Evolutionary conservation across 768 basidiomycete species (phyloP), one percentile per base, ranked within the genome.

Genomic region (Kwoniella sp.): DNA sequence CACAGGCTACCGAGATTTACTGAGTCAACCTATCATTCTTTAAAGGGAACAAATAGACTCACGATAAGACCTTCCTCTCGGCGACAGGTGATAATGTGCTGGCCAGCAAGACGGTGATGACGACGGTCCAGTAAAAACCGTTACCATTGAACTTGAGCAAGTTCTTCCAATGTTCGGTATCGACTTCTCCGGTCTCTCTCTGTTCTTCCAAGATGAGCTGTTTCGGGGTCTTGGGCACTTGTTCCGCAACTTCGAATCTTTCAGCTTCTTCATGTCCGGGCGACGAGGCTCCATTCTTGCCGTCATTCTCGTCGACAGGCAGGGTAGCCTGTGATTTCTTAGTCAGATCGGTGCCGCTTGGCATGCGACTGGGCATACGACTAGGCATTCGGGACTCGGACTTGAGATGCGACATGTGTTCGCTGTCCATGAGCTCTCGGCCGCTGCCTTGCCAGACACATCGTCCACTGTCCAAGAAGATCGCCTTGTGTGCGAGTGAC

Each of bases 401-500:
- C 54, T 58, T 65, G 40, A 44, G 40, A 61, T 76, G 74, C 1
- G 59, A 24, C 74, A 76, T 76, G 55, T 73, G 56, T 44, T 69
- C 64, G 19, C 52, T 63, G 7, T 58, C 27, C 61, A 76, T 47
- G n/a, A 76, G 48, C 15, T 60, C 69, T 12, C 26, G 15, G 3
- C 72, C 72, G 0, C 57, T 49, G 1, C 74, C 74, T 9, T 33
- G 22, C 65, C 70, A 76, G 7, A 67, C 48, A 13, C 56, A 68
- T 15, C 50, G 44, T 21, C 70, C 70, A 19, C 69, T 59, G 9
- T 76, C 68, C 1, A 81, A 67, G 30, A 70, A 73, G 55, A 79
- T 63, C 19, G 80, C 51, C 51, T 70, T 68, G 36, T 71, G 60
- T 24, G 79, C 78, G 12, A 77, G 59, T 1, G 77, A 75, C 1